Percentiles rank a stretch among this genome's conserved stretches.
Evolutionary conservation across 345 rosid species (phyloP).

Genomic region (Melaleuca quinquenervia): DNA sequence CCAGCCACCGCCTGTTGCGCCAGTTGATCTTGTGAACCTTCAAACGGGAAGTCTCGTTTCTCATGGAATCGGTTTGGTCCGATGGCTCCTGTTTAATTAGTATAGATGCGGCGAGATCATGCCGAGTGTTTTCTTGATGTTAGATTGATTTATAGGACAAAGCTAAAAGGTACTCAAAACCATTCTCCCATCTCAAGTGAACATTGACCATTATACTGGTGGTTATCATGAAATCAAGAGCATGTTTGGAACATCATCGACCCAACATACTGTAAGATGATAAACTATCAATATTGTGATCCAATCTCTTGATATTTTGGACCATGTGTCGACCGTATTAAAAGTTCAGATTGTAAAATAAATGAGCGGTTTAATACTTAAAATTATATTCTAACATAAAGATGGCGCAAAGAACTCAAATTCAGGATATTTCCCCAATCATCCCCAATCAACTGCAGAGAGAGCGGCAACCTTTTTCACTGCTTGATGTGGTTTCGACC

Average conservation of each 20-base stretch:
- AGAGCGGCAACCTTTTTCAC: slow-evolving; percentile 26
- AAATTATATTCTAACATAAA: neutral
- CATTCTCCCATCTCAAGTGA: neutral
- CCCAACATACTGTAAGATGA: neutral
- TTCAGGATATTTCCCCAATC: slow-evolving; percentile 39
- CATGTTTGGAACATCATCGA: neutral
- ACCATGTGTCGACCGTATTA: no score
- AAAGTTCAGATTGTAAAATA: no score
- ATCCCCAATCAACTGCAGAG: slow-evolving; percentile 12
- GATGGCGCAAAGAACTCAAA: slow-evolving; percentile 55
- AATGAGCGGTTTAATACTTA: no score
- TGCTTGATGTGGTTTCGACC: slow-evolving; percentile 26
- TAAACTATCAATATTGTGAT: neutral
- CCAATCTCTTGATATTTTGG: neutral
- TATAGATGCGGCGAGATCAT: neutral
- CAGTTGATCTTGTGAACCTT: neutral
- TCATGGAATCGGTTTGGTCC: no score
- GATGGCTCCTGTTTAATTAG: neutral
- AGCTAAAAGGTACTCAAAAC: neutral
- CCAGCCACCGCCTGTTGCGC: neutral
- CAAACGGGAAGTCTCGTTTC: neutral
- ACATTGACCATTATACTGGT: neutral
- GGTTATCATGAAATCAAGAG: neutral
- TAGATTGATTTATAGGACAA: neutral
- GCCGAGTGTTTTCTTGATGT: neutral